Percentiles rank a stretch among this genome's conserved stretches.
phyloP scores from a whole-genome alignment of 2,329 filamentous ascomycete genomes.

The Epicoccum nigrum region DNA sequence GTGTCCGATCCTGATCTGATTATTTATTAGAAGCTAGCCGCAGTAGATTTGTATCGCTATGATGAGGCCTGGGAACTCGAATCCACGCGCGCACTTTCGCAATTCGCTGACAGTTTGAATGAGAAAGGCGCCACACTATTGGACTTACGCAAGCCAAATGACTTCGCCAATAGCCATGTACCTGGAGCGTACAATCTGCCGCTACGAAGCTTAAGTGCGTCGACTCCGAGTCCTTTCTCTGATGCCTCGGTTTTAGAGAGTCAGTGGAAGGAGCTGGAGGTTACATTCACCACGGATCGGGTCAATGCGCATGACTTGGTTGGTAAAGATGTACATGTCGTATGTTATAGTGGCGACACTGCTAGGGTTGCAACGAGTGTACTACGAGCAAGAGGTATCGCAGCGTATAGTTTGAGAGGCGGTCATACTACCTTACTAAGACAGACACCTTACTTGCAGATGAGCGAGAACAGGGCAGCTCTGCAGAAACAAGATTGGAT shows the following conservation, averaged over 20 bases:
- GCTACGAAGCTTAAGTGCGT: conserved; percentile 20
- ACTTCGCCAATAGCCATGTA: conserved; percentile 24
- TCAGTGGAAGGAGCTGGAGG: conserved; percentile 29
- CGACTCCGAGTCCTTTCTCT: conserved; percentile 22
- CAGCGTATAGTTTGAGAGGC: conserved; percentile 25
- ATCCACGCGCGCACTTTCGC: conserved; percentile 16
- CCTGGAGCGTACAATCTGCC: conserved; percentile 30
- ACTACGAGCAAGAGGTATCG: conserved; percentile 23
- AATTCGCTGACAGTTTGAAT: conserved; percentile 11
- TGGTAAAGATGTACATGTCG: conserved; percentile 24
- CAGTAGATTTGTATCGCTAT: conserved; percentile 30
- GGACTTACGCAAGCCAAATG: conserved; percentile 26
- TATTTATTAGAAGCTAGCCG: conserved; percentile 20
- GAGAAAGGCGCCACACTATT: conserved; percentile 11
- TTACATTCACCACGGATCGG: conserved; percentile 22
- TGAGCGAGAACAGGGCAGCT: conserved; percentile 10
- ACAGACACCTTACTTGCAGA: conserved; percentile 20
- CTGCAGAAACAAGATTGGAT: conserved; percentile 5
- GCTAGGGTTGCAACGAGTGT: conserved; percentile 29
- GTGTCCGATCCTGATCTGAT: background rate
- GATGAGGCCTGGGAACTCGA: conserved; percentile 31
- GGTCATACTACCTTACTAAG: conserved; percentile 19
- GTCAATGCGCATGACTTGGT: conserved; percentile 27
- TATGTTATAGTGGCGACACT: conserved; percentile 29
- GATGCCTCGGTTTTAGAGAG: conserved; percentile 23